These are phyloP conservation scores for Phytopythium delawarense DNA, from an alignment of 352 stramenopile species.

Conservation along the genomic window DNA sequence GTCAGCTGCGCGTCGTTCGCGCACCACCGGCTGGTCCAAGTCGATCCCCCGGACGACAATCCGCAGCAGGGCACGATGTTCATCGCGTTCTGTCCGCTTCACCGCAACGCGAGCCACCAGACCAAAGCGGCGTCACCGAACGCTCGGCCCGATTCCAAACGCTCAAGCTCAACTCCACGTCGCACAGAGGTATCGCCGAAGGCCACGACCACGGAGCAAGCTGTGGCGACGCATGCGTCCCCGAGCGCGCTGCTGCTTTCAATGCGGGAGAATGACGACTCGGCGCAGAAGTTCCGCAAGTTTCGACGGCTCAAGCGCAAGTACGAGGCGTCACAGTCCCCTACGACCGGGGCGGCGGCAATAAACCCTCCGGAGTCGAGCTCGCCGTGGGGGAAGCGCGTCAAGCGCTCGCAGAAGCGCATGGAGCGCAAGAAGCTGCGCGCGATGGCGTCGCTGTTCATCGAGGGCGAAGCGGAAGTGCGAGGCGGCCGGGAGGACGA, in stretches of 20 bases:
- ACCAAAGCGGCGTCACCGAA: background rate
- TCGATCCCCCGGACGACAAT: conserved; percentile 31
- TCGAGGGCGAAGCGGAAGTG: conserved; percentile 65
- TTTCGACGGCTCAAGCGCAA: conserved; percentile 71
- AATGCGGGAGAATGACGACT: conserved; percentile 25
- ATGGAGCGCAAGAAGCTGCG: conserved; percentile 26
- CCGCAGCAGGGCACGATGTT: conserved; percentile 49
- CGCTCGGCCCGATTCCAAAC: background rate
- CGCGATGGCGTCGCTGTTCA: conserved; percentile 42
- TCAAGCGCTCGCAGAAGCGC: conserved; percentile 49
- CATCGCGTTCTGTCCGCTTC: conserved; percentile 60
- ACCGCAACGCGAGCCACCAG: conserved; percentile 30
- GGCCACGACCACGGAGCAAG: background rate
- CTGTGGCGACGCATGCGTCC: conserved; percentile 12
- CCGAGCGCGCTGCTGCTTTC: conserved; percentile 53
- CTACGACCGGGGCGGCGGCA: conserved; percentile 8
- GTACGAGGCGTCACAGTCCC: conserved; percentile 50
- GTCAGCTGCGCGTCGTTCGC: conserved; percentile 69
- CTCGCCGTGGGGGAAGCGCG: conserved; percentile 58
- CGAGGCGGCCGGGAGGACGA: conserved; percentile 60
- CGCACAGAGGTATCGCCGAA: background rate
- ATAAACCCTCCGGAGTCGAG: conserved; percentile 10
- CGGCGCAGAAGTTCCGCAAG: conserved; percentile 54
- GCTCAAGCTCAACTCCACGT: background rate
- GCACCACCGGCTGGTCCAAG: conserved; percentile 55